Percentiles rank a stretch among this genome's conserved stretches.
Conservation (phyloP, 2,329 filamentous ascomycete species). For the Colletotrichum destructivum region DNA sequence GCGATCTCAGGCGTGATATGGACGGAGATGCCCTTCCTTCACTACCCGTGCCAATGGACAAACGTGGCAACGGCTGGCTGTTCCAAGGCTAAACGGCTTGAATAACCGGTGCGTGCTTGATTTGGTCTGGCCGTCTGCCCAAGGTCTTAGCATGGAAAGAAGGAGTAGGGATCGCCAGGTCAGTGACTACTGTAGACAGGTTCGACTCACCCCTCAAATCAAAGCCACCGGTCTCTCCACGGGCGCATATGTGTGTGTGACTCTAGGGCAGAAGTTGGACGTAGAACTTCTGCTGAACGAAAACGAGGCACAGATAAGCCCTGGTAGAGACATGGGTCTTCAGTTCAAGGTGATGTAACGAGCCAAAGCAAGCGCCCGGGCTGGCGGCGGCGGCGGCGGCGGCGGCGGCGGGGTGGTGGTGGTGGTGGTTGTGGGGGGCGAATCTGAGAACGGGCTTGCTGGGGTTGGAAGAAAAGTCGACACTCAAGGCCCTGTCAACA, state of each 20-base stretch:
- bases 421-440: constrained; percentile 24
- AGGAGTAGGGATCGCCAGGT: constrained; percentile 10
- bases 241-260: constrained; percentile 18
- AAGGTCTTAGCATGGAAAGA: constrained; percentile 32
- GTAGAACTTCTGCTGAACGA: constrained; percentile 35
- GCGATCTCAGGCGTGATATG: constrained; percentile 30
- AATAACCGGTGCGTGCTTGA: constrained; percentile 3
- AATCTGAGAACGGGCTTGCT: constrained; percentile 37
- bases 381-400: constrained; percentile 28
- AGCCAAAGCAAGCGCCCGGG: constrained; percentile 37
- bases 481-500: constrained; percentile 31
- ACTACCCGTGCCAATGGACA: constrained; percentile 25
- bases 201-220: constrained; percentile 33
- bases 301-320: constrained; percentile 34
- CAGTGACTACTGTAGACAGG: constrained; percentile 11
- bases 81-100: constrained; percentile 9
- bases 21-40: constrained; percentile 2
- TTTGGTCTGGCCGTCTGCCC: constrained; percentile 21
- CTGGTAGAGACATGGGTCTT: constrained; percentile 40
- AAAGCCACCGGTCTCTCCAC: constrained; percentile 16
- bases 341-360: constrained; percentile 36
- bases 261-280: constrained; percentile 16
- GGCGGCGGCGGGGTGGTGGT: background rate
- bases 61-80: constrained; percentile 37
- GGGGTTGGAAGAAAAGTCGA: constrained; percentile 24